Evolutionary conservation across 768 basidiomycete species (phyloP).

Genomic region (Suillus lakei): DNA sequence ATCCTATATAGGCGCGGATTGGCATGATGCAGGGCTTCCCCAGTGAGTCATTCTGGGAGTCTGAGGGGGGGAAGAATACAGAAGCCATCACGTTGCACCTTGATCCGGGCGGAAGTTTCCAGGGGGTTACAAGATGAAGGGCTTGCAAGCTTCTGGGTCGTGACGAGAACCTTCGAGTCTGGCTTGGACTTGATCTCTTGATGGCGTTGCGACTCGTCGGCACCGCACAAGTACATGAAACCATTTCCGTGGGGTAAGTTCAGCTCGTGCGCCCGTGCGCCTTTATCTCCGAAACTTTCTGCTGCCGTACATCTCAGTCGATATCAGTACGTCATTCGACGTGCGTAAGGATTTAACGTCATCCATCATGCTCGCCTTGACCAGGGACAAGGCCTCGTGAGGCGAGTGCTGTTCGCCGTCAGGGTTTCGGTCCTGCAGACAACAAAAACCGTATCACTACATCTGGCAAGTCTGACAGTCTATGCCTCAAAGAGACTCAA

Average conservation of each 20-base stretch:
- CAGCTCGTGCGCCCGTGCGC: too few relatives aligned
- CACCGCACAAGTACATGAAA: not conserved
- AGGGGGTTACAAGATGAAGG: not conserved
- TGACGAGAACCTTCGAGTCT: conserved; percentile 2
- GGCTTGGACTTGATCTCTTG: not conserved
- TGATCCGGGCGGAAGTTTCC: not conserved
- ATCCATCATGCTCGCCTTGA: not conserved
- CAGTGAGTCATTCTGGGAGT: not conserved
- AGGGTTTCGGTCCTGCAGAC: not conserved
- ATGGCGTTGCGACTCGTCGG: not conserved
- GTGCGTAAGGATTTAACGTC: not conserved
- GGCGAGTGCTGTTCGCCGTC: not conserved
- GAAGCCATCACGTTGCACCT: not conserved
- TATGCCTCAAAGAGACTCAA: not conserved
- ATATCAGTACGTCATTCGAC: not conserved
- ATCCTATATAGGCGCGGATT: not conserved
- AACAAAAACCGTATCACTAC: not conserved
- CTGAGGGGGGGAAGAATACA: not conserved
- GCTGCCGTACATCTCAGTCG: not conserved
- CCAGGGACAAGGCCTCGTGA: not conserved
- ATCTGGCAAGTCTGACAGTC: not conserved
- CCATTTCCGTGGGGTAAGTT: not conserved
- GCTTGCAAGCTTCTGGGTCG: conserved; percentile 18
- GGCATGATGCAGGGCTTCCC: not conserved
- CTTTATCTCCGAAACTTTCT: too few relatives aligned